A percentile compares a stretch with the other conserved stretches of the same genome.
phyloP scores from a whole-genome alignment of 768 basidiomycete genomes.

The Boletus pseudopeckii region DNA sequence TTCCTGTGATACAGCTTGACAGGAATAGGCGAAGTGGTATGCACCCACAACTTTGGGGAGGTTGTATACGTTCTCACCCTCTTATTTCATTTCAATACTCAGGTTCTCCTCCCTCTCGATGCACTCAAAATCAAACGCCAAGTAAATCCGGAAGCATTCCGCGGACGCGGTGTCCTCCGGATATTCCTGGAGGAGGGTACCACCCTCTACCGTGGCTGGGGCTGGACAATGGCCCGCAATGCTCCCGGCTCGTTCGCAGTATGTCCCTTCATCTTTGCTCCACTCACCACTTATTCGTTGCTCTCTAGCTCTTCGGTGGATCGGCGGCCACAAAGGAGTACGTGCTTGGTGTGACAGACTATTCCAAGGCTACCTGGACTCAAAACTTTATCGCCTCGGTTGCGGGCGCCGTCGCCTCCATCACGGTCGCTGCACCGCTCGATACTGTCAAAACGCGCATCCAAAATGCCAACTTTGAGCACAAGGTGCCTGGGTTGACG shows the following conservation, averaged over 20 bases:
- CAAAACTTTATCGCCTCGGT: slow-evolving; percentile 98
- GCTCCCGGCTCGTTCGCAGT: slow-evolving; percentile 96
- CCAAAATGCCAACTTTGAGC: slow-evolving; percentile 96
- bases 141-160: slow-evolving; percentile 97
- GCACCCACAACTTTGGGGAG: slow-evolving; percentile 12
- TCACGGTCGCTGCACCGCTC: slow-evolving; percentile 93
- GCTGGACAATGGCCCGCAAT: slow-evolving; percentile 98
- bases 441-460: slow-evolving; percentile 97
- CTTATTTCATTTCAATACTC: neutral
- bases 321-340: slow-evolving; percentile 95
- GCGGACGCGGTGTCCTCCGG: slow-evolving; percentile 84
- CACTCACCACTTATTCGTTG: neutral
- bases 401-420: slow-evolving; percentile 90
- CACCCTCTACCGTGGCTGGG: slow-evolving; percentile 94
- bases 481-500: slow-evolving; percentile 71
- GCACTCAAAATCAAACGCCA: slow-evolving; percentile 98
- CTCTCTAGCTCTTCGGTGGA: slow-evolving; percentile 90
- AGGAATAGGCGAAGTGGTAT: slow-evolving; percentile 91
- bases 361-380: slow-evolving; percentile 90
- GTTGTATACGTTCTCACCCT: neutral
- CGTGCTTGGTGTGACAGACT: slow-evolving; percentile 82
- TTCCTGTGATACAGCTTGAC: slow-evolving; percentile 45
- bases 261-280: slow-evolving; percentile 29
- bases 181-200: slow-evolving; percentile 92
- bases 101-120: slow-evolving; percentile 94